Evolutionary conservation across 2,329 filamentous ascomycete genomes (phyloP).

Genomic region (Huntiella moniliformis): DNA sequence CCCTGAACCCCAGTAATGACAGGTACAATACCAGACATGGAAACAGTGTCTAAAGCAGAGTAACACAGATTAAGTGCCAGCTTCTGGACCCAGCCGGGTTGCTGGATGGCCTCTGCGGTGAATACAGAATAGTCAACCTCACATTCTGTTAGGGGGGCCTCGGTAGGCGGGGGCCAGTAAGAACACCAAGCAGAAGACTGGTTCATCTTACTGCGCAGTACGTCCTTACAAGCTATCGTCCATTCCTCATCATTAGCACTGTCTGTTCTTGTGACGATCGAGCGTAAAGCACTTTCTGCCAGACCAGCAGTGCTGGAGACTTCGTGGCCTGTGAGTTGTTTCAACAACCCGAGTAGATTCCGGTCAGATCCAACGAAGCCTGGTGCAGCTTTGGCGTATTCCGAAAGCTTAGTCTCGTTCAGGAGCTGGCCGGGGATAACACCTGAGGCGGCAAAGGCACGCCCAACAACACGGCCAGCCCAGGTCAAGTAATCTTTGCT

Average conservation of each 20-base stretch:
- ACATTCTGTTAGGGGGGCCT: constrained; percentile 16
- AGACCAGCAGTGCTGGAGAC: constrained; percentile 37
- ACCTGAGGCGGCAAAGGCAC: constrained; percentile 63
- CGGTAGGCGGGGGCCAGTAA: constrained; percentile 37
- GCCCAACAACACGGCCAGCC: constrained; percentile 69
- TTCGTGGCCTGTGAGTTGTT: constrained; percentile 39
- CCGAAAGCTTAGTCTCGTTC: constrained; percentile 36
- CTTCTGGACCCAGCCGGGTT: constrained; percentile 38
- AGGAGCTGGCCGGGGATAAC: constrained; percentile 41
- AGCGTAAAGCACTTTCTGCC: constrained; percentile 40
- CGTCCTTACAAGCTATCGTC: constrained; percentile 30
- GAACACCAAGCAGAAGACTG: constrained; percentile 37
- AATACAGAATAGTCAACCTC: constrained; percentile 17
- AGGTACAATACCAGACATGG: constrained; percentile 49
- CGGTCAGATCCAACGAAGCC: constrained; percentile 38
- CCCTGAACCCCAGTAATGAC: constrained; percentile 46
- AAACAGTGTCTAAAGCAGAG: constrained; percentile 20
- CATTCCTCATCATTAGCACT: constrained; percentile 28
- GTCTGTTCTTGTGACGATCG: constrained; percentile 35
- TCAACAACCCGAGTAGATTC: constrained; percentile 42
- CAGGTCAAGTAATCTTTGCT: constrained; percentile 59
- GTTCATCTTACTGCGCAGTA: constrained; percentile 32
- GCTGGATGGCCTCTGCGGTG: constrained; percentile 23
- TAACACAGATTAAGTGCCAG: constrained; percentile 24
- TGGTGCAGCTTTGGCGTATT: constrained; percentile 28